Evolutionary conservation across 768 basidiomycete genomes (phyloP), one percentile per base, ranked within the genome.

Genomic region (Calocybe indica): DNA sequence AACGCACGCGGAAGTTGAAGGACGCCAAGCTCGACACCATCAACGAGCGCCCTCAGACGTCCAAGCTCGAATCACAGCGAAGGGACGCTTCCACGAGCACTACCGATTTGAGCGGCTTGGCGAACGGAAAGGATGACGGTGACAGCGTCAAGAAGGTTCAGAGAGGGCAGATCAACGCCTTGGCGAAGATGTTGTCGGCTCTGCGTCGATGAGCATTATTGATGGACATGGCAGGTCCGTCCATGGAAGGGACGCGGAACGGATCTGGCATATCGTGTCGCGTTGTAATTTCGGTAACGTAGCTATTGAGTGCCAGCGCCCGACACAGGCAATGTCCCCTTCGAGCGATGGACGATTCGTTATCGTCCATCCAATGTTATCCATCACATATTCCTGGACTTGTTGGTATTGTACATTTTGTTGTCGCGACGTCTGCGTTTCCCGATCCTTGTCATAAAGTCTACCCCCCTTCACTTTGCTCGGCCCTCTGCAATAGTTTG

Each of bases 121-220:
- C 54, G 36, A 57, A 53, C 51, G 64, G 64, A 40, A 72, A 72
- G 44, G 78, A 75, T 47, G 74, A 71, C 14, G 61, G 67, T 48
- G 74, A 77, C 32, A 71, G 74, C 42, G 67, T 68, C 42, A 78
- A 88, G 76, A 91, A 87, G 70, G 85, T 88, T 59, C 84, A 90
- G 71, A 92, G 85, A 67, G 88, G 85, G 41, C 92, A 93, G 73
- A 92, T 92, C 69, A 83, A 84, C 58, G 79, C 88, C 37, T 73
- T 94, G 57, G 91, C 91, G 49, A 93, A 93, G 82, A 90, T 94
- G 88, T 71, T 93, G 49, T 89, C 83, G 48, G 85, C 86, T 44
- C 65, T 89, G 66, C 75, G 85, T 59, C 83, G 83, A 59, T 87
- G 62, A 75, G 43, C 38, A 35, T 34, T 37, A 43, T 22, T n/a